These are phyloP conservation scores for Epichloe scottii DNA, from an alignment of 2,329 filamentous ascomycete species.

Conservation along the genomic window DNA sequence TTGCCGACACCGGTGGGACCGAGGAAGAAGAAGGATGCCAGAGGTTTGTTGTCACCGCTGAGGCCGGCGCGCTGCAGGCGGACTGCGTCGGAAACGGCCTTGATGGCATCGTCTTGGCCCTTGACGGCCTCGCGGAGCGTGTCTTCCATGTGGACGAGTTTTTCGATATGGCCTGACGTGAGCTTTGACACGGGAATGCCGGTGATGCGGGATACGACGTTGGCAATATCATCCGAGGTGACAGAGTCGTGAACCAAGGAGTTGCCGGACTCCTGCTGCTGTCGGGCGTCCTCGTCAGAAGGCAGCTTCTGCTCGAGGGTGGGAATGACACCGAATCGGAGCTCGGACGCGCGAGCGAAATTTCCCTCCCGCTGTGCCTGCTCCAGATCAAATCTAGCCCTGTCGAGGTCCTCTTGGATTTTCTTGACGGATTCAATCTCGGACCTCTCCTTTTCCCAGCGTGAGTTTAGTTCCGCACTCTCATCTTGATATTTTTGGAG, in stretches of 20 bases:
- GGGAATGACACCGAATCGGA: constrained; percentile 81
- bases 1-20: constrained; percentile 95
- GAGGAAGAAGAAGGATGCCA: constrained; percentile 95
- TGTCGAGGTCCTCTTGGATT: constrained; percentile 78
- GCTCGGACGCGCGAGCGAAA: constrained; percentile 79
- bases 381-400: constrained; percentile 73
- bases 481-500: constrained; percentile 69
- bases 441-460: constrained; percentile 80
- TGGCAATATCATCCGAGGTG: constrained; percentile 87
- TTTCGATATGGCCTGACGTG: constrained; percentile 87
- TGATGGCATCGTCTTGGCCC: constrained; percentile 88
- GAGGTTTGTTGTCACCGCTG: constrained; percentile 78
- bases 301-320: constrained; percentile 67
- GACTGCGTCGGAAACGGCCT: constrained; percentile 83
- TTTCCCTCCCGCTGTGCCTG: constrained; percentile 78
- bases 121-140: constrained; percentile 70
- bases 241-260: constrained; percentile 84
- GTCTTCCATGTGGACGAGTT: constrained; percentile 92
- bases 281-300: constrained; percentile 47
- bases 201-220: constrained; percentile 80
- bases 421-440: constrained; percentile 83
- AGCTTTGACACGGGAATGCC: constrained; percentile 89
- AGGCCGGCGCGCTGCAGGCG: constrained; percentile 86
- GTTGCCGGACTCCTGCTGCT: constrained; percentile 25
- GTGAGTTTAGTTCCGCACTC: constrained; percentile 58